These are phyloP conservation scores for Vitis rotundifolia DNA, from an alignment of 164 flowering plant species.

Conservation along the genomic window DNA sequence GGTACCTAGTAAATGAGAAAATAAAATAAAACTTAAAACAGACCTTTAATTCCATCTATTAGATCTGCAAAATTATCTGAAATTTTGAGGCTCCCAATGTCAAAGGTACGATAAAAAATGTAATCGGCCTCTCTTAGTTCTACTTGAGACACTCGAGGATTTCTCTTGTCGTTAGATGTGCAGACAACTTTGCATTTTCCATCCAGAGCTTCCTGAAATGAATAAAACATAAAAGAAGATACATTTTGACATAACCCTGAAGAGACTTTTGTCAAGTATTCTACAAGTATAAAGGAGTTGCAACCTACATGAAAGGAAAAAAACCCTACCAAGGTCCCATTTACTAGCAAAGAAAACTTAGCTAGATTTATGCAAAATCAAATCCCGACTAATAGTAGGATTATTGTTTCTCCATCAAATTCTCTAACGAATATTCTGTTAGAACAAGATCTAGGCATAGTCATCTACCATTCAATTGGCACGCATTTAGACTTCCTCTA, in stretches of 20 bases:
- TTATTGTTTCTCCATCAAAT: no score
- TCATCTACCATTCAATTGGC: no score
- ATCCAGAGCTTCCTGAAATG: constrained; percentile 39
- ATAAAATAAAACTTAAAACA: not conserved
- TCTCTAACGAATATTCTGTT: no score
- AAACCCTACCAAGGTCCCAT: no score
- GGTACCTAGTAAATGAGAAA: not conserved
- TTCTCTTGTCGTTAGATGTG: constrained; percentile 36
- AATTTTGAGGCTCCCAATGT: constrained; percentile 31
- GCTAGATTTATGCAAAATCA: no score
- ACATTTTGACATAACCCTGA: not conserved
- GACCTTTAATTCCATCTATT: constrained; percentile 41
- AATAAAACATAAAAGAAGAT: not conserved
- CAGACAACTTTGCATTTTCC: constrained; percentile 52
- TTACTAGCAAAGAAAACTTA: no score
- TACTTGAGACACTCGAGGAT: constrained; percentile 28
- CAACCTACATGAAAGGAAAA: not conserved
- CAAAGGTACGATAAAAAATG: constrained; percentile 42
- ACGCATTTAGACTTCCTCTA: no score
- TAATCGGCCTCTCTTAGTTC: constrained; percentile 37
- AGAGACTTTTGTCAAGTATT: not conserved
- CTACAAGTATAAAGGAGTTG: not conserved
- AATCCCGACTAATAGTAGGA: no score
- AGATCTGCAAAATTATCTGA: constrained; percentile 26
- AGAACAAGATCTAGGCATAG: no score